phyloP scores from a whole-genome alignment of 805 yeast genomes.

The Kuraishia piskuri region DNA sequence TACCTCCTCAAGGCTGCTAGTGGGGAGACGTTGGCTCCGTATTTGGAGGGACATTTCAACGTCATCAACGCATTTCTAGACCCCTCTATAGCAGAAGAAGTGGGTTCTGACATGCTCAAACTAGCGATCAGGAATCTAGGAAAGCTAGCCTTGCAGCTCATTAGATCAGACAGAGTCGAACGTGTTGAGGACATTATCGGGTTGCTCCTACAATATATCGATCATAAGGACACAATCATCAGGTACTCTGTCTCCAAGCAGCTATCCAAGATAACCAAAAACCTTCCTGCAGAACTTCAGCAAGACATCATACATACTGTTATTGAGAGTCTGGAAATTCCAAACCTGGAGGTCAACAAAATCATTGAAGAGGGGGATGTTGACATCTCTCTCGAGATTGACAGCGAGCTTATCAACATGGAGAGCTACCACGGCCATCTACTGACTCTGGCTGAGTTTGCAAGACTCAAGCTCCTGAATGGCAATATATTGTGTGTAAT shows the following conservation, averaged over 20 bases:
- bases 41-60: constrained; percentile 8
- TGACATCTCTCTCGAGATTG: constrained; percentile 9
- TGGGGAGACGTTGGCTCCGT: constrained; percentile 1
- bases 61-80: neutral
- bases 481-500: constrained; percentile 14
- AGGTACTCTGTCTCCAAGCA: constrained; percentile 65
- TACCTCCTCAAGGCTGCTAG: constrained; percentile 13
- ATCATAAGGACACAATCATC: constrained; percentile 42
- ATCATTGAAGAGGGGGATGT: neutral
- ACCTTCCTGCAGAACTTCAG: constrained; percentile 25
- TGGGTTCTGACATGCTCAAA: constrained; percentile 8
- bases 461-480: constrained; percentile 13
- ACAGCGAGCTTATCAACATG: constrained; percentile 26
- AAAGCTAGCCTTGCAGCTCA: constrained; percentile 25
- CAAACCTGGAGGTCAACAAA: constrained; percentile 4
- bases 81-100: neutral
- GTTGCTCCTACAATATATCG: constrained; percentile 33
- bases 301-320: constrained; percentile 30
- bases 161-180: constrained; percentile 21
- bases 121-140: constrained; percentile 26
- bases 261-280: constrained; percentile 37
- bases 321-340: constrained; percentile 23
- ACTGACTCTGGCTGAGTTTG: constrained; percentile 46
- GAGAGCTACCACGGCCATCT: constrained; percentile 49
- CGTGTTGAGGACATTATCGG: constrained; percentile 40